These are phyloP conservation scores for Craterostigma plantagineum DNA, from an alignment of 257 asterid species.

Conservation along the genomic window DNA sequence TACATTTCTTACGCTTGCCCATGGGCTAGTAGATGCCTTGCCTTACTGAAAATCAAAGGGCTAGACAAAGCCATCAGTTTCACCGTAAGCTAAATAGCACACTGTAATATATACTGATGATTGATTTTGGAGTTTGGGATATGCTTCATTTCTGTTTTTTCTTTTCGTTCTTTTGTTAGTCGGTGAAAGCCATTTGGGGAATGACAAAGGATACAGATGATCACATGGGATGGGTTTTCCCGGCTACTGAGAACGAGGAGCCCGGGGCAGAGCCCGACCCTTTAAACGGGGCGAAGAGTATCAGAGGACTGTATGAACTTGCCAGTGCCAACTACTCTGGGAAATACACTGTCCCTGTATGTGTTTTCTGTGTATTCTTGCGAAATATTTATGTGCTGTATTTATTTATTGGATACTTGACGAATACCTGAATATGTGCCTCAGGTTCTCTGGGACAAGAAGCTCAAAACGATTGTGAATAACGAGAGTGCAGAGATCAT, in stretches of 20 bases:
- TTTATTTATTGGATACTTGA: slow-evolving; percentile 3
- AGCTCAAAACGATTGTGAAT: slow-evolving; percentile 58
- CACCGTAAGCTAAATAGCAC: slow-evolving; percentile 25
- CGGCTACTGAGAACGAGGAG: slow-evolving; percentile 45
- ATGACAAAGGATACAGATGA: slow-evolving; percentile 79
- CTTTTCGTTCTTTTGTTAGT: slow-evolving; percentile 18
- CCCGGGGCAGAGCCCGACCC: slow-evolving; percentile 71
- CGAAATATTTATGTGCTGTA: background rate
- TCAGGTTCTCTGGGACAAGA: slow-evolving; percentile 96
- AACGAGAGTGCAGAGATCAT: slow-evolving; percentile 85
- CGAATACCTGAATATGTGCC: slow-evolving; percentile 1
- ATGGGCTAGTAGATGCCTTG: slow-evolving; percentile 92
- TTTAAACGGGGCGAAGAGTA: slow-evolving; percentile 48
- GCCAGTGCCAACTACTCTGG: slow-evolving; percentile 80
- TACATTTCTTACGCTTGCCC: slow-evolving; percentile 88
- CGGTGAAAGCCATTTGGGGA: slow-evolving; percentile 73
- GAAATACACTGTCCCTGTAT: slow-evolving; percentile 73
- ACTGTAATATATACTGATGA: background rate
- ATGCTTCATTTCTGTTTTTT: background rate
- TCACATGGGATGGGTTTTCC: slow-evolving; percentile 94
- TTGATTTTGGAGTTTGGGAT: background rate
- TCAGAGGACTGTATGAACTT: slow-evolving; percentile 65
- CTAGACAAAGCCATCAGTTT: slow-evolving; percentile 62
- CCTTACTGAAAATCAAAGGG: slow-evolving; percentile 74
- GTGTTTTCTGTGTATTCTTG: slow-evolving; percentile 4